These are phyloP conservation scores for Chloridella minuta DNA, from an alignment of 352 stramenopile species.

Conservation along the genomic window DNA sequence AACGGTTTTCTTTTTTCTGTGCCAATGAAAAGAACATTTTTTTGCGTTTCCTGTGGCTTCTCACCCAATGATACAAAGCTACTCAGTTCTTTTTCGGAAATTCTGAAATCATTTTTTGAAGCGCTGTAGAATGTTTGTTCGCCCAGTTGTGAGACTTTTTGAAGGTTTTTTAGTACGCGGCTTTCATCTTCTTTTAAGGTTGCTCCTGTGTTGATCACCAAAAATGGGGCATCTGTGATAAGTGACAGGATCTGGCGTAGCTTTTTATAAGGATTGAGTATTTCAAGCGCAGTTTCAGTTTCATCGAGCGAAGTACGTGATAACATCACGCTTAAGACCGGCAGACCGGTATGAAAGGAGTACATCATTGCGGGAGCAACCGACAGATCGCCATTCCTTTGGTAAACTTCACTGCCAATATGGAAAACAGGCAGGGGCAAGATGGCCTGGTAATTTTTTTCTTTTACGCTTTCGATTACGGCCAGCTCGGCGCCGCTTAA, in stretches of 20 bases:
- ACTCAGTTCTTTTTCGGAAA: too few relatives aligned
- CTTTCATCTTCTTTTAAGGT: background rate
- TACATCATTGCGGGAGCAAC: background rate
- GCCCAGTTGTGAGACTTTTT: too few relatives aligned
- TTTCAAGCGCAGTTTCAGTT: background rate
- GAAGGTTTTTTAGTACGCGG: background rate
- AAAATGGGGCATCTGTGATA: background rate
- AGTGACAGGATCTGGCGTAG: background rate
- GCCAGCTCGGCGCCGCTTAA: background rate
- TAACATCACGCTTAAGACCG: background rate
- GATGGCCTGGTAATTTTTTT: background rate
- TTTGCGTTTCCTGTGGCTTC: too few relatives aligned
- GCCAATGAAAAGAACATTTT: too few relatives aligned
- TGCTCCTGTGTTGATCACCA: background rate
- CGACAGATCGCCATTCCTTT: background rate
- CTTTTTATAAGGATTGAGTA: conserved; percentile 7
- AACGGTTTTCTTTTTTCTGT: background rate
- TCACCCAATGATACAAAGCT: too few relatives aligned
- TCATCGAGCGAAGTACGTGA: background rate
- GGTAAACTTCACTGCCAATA: background rate
- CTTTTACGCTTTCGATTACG: background rate
- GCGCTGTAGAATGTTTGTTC: too few relatives aligned
- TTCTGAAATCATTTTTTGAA: too few relatives aligned
- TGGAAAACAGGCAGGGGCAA: background rate
- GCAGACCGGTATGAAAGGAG: background rate